A percentile compares a stretch with the other conserved stretches of the same genome.
Evolutionary conservation across 108 stramenopile genomes (phyloP).

Genomic region (Seminavis robusta): DNA sequence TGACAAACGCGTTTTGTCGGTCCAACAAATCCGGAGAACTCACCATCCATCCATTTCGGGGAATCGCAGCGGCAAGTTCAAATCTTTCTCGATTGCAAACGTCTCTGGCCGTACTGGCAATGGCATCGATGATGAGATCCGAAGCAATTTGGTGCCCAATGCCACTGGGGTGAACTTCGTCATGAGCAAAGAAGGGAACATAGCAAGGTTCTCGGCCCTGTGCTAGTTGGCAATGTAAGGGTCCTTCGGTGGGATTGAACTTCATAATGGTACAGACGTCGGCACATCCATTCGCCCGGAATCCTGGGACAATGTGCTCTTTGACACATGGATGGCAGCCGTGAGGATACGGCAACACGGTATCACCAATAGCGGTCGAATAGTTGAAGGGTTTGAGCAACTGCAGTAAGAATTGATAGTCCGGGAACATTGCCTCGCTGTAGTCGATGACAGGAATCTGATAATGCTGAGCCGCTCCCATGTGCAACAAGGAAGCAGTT

Average conservation of each 20-base stretch:
- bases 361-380: constrained; percentile 16
- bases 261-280: constrained; percentile 38
- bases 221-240: not conserved
- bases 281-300: constrained; percentile 44
- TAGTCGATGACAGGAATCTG: constrained; percentile 65
- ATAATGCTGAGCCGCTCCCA: constrained; percentile 65
- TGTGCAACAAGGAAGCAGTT: constrained; percentile 50
- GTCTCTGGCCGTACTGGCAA: constrained; percentile 30
- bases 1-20: constrained; percentile 17
- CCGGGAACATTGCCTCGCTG: constrained; percentile 53
- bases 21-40: constrained; percentile 22
- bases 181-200: constrained; percentile 47
- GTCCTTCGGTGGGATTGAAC: constrained; percentile 22
- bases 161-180: constrained; percentile 50
- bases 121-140: constrained; percentile 44
- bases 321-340: constrained; percentile 41
- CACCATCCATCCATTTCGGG: constrained; percentile 39
- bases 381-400: constrained; percentile 36
- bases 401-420: constrained; percentile 22
- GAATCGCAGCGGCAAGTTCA: constrained; percentile 13
- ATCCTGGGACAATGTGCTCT: constrained; percentile 33
- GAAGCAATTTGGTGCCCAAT: constrained; percentile 45
- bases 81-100: constrained; percentile 17
- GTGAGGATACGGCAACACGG: constrained; percentile 50
- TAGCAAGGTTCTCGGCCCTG: constrained; percentile 39